These are phyloP conservation scores for Dactylellina cionopaga DNA, from an alignment of 2,329 filamentous ascomycete genomes.

Conservation along the genomic window DNA sequence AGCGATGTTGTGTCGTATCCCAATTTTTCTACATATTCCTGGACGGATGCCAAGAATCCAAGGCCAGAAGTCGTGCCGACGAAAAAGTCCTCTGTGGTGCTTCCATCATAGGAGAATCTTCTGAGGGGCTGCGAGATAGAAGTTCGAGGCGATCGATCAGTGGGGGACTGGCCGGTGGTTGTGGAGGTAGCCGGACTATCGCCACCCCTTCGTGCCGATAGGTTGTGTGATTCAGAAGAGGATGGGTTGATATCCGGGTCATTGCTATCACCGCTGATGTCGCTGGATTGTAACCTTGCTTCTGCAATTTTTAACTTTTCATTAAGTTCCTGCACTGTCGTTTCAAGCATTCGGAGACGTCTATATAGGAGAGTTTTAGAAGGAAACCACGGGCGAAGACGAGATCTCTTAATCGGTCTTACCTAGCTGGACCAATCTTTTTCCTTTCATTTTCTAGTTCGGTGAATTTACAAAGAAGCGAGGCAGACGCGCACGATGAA, in stretches of 20 bases:
- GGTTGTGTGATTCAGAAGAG: conserved; percentile 16
- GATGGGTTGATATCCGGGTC: conserved; percentile 15
- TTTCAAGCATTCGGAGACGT: conserved; percentile 56
- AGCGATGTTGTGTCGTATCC: conserved; percentile 47
- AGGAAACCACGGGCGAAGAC: background rate
- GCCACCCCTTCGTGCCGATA: background rate
- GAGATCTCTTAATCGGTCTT: background rate
- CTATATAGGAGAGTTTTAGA: conserved; percentile 43
- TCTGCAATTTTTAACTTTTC: conserved; percentile 56
- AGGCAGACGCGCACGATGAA: conserved; percentile 56
- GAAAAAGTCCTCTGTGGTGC: conserved; percentile 37
- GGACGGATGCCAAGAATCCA: conserved; percentile 46
- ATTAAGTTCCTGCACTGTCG: conserved; percentile 55
- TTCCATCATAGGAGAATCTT: conserved; percentile 43
- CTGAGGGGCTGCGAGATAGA: conserved; percentile 37
- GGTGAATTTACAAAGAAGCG: conserved; percentile 56
- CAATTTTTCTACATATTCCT: conserved; percentile 48
- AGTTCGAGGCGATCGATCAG: conserved; percentile 25
- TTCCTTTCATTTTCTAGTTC: conserved; percentile 56
- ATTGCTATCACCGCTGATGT: conserved; percentile 14
- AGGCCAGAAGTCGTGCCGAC: conserved; percentile 46
- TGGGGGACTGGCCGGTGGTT: conserved; percentile 32
- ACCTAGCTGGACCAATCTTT: conserved; percentile 57
- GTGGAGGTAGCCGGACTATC: conserved; percentile 38
- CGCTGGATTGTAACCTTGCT: conserved; percentile 47